Evolutionary conservation across 257 asterid species (phyloP), one percentile per base, ranked within the genome.

Genomic region (Penstemon newberryi): DNA sequence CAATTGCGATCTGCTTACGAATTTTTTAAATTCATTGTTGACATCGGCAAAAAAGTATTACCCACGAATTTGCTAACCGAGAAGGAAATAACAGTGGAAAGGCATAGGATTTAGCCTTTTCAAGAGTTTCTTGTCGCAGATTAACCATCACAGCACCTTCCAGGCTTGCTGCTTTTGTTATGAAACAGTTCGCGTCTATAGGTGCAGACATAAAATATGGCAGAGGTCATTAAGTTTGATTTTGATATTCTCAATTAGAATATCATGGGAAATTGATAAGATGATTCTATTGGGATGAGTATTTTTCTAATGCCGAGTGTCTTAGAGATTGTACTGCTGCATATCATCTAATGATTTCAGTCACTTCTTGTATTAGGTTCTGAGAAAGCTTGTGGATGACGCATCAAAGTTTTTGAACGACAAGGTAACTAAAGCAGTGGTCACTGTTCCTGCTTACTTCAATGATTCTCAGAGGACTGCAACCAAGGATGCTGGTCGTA

Each of bases 331-430:
- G 39, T 40, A 15, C 1, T 49, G 40, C n/a, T 18, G 44, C 45
- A 13, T 59, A 57, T 45, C 47, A 15, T 5, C 64, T 64, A 7
- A 45, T 59, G 46, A 53, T 52, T 73, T 42, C 38, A 36, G 3
- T 33, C 33, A 8, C 66, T 55, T 53, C 55, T 62, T 65, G 69
- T 39, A 73, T 66, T 70, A 91, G 97, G 96, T 91, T 67, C 78
- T 91, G 82, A 83, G 97, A 71, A 91, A 88, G 87, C 95, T 91
- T 60, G 97, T 91, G n/a, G 97, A 91, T 77, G 97, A 91, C 75
- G 97, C 96, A 55, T 91, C 96, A 4, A 91, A 91, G 75, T 91
- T 91, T 79, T 77, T 88, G 82, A 91, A 86, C 57, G 92, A 90
- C 82, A 88, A 90, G 85, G 97, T 91, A 43, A 85, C 95, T 49